These are phyloP conservation scores for Phytophthora aleatoria DNA, from an alignment of 352 stramenopile genomes.

Conservation along the genomic window DNA sequence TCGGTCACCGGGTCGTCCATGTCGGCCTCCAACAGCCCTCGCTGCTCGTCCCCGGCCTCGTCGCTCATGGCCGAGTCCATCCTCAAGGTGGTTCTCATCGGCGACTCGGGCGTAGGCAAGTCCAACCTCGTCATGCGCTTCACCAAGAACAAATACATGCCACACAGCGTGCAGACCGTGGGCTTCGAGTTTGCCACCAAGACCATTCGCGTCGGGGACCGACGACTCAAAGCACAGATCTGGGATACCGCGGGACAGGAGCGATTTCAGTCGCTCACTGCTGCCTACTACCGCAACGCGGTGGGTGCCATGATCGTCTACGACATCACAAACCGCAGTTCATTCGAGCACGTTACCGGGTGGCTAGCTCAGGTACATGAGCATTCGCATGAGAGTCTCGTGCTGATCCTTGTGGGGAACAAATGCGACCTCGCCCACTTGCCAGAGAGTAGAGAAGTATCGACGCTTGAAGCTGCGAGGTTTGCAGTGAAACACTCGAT, in stretches of 20 bases:
- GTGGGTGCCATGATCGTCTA: conserved; percentile 93
- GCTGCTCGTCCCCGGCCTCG: conserved; percentile 40
- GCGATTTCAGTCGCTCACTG: conserved; percentile 90
- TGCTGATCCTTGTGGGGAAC: conserved; percentile 87
- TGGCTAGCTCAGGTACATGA: conserved; percentile 86
- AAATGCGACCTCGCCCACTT: conserved; percentile 87
- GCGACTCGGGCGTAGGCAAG: conserved; percentile 88
- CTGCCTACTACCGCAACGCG: conserved; percentile 92
- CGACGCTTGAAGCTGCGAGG: conserved; percentile 82
- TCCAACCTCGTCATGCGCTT: conserved; percentile 89
- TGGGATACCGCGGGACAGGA: conserved; percentile 91
- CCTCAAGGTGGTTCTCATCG: conserved; percentile 90
- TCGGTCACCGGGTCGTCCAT: conserved; percentile 35
- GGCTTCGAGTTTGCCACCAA: conserved; percentile 91
- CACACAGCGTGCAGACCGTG: conserved; percentile 78
- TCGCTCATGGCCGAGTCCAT: conserved; percentile 52
- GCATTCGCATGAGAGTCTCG: conserved; percentile 82
- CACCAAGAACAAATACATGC: conserved; percentile 89
- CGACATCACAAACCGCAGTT: conserved; percentile 89
- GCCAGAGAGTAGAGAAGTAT: conserved; percentile 80
- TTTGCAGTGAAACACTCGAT: conserved; percentile 83
- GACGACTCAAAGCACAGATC: conserved; percentile 88
- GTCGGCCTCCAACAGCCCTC: conserved; percentile 56
- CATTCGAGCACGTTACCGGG: conserved; percentile 79
- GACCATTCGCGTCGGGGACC: conserved; percentile 82